Evolutionary conservation across 805 yeast species (phyloP), one percentile per base, ranked within the genome.

Genomic region (Yueomyces sinensis): DNA sequence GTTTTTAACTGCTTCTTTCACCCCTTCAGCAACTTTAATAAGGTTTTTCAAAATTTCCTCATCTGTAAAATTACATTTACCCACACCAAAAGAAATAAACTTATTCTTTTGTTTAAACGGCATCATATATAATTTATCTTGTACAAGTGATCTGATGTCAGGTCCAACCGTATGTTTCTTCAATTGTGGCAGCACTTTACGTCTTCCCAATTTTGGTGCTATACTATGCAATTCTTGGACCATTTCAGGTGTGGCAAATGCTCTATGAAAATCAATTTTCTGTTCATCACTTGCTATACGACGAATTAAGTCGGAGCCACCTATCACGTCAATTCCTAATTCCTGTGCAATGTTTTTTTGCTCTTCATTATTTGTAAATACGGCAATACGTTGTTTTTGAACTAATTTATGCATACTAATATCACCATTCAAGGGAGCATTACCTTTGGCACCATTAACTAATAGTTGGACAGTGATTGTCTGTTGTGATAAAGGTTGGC

Each of bases 191-290:
- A 87, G 78, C 45, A 91, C 66, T 17, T 94, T 94, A 49, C 68
- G 74, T 23, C 94, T 94, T 38, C 97, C 97, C 46, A 91, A 67
- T 25, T 25, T 25, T n/a, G 6, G 15, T 25, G 15, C 28, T 9
- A 70, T 62, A 49, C 86, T 72, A n/a, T 91, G 95, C 17, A 83
- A 62, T 37, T 71, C 65, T n/a, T 70, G 57, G 17, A 70, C 70
- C 38, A 84, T 72, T 27, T 82, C 95, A 1, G 94, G 82, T 2
- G 95, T 79, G 5, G 95, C 93, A 52, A 79, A 77, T 32, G 84
- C 74, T 49, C 76, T 77, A 49, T 84, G 86, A 47, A 76, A 79
- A 42, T 70, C 68, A 19, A 76, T 55, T 14, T 62, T 62, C 23
- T 74, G 49, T 23, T 62, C 61, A 14, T 70, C 72, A 7, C 62